phyloP scores from a whole-genome alignment of 192 early-diverging fungal genomes.

The Umbelopsis vinacea region DNA sequence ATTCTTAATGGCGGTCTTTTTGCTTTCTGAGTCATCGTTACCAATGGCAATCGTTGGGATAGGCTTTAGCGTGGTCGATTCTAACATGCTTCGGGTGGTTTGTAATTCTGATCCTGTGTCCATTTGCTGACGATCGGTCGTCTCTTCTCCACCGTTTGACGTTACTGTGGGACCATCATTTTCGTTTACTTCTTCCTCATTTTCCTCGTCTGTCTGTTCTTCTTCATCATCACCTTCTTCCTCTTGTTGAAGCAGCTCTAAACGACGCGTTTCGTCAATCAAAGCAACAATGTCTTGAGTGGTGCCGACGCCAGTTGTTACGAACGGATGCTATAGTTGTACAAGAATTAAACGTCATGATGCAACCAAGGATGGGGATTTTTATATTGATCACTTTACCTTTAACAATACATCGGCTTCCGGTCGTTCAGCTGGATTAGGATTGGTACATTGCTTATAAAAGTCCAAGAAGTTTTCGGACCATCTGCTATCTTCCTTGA shows the following conservation, averaged over 20 bases:
- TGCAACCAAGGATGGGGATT: neutral
- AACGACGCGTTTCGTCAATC: slow-evolving; percentile 34
- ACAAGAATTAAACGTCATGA: neutral
- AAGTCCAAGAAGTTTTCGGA: slow-evolving; percentile 81
- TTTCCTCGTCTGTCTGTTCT: neutral
- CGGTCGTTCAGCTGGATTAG: slow-evolving; percentile 73
- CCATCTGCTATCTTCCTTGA: slow-evolving; percentile 79
- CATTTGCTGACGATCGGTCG: neutral
- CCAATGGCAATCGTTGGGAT: neutral
- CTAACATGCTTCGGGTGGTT: neutral
- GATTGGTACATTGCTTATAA: slow-evolving; percentile 69
- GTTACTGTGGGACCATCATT: neutral
- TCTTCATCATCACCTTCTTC: slow-evolving; percentile 25
- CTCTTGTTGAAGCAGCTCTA: slow-evolving; percentile 29
- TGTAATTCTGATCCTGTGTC: neutral
- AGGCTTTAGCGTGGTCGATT: neutral
- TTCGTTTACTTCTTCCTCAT: neutral
- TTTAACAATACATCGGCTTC: slow-evolving; percentile 74
- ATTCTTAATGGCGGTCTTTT: no score
- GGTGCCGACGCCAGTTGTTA: slow-evolving; percentile 64
- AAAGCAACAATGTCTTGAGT: slow-evolving; percentile 53
- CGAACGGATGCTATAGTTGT: slow-evolving; percentile 56
- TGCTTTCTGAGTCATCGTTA: neutral
- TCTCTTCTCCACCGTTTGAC: neutral
- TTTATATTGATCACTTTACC: slow-evolving; percentile 24